phyloP scores from a whole-genome alignment of 2,329 filamentous ascomycete genomes.

The Colletotrichum spaethianum region DNA sequence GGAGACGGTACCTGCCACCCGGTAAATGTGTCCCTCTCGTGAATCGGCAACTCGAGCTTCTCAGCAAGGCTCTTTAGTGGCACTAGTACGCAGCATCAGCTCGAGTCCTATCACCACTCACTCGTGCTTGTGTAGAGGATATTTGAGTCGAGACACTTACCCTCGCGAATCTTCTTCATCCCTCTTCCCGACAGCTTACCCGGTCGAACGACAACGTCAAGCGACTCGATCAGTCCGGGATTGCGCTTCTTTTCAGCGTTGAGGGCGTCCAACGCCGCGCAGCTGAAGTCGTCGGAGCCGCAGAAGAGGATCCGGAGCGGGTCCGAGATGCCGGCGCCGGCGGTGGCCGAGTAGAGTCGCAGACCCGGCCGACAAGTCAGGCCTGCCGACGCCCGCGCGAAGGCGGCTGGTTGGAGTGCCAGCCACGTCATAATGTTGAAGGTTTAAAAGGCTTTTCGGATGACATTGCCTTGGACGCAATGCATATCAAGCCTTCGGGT shows the following conservation, averaged over 20 bases:
- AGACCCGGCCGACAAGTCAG: slow-evolving; percentile 1
- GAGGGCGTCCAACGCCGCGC: slow-evolving; percentile 80
- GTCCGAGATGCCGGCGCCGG: slow-evolving; percentile 53
- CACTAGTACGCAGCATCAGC: slow-evolving; percentile 62
- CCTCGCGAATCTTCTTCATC: slow-evolving; percentile 75
- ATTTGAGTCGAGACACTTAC: slow-evolving; percentile 57
- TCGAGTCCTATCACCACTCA: background rate
- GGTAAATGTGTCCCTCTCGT: slow-evolving; percentile 86
- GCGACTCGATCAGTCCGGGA: slow-evolving; percentile 74
- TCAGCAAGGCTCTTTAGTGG: slow-evolving; percentile 79
- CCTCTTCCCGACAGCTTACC: slow-evolving; percentile 85
- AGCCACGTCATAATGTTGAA: slow-evolving; percentile 21
- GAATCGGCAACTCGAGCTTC: slow-evolving; percentile 75
- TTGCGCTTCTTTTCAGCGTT: slow-evolving; percentile 69
- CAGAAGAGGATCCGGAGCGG: slow-evolving; percentile 92
- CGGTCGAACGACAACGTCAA: slow-evolving; percentile 88
- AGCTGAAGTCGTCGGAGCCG: slow-evolving; percentile 93
- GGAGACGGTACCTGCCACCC: slow-evolving; percentile 77
- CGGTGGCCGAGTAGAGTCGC: slow-evolving; percentile 20
- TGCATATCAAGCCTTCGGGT: background rate
- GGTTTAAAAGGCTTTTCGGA: rapidly evolving
- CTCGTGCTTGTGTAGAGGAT: background rate
- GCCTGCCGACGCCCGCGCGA: background rate
- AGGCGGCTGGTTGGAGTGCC: slow-evolving; percentile 13
- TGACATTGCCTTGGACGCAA: background rate